Evolutionary conservation across 1,284 basidiomycete genomes (phyloP), one percentile per base, ranked within the genome.

Genomic region (Porodaedalea pini): DNA sequence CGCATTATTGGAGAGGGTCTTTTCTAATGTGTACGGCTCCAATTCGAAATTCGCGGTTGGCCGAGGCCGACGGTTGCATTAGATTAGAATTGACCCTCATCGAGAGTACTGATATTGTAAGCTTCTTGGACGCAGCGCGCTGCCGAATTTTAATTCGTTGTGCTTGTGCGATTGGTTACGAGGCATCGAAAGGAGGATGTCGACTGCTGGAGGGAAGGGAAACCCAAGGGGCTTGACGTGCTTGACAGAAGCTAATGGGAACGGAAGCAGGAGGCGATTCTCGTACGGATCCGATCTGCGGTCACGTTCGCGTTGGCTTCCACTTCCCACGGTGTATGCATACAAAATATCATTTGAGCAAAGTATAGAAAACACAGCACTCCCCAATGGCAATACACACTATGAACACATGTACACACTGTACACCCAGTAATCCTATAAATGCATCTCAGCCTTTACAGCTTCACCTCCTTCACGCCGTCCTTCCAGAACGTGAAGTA

Each of bases 401-500:
- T 27, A 48, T 45, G 45, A 48, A n/a, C n/a, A n/a, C n/a, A n/a
- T n/a, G n/a, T n/a, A n/a, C n/a, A n/a, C n/a, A n/a, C n/a, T n/a
- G n/a, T n/a, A n/a, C 23, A 45, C 36, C 49, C 32, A 32, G 17
- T 34, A 49, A 31, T 52, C 31, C 31, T 29, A 19, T 47, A 37
- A 34, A 29, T 15, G 15, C 21, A 34, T 11, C 69, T 69, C 67
- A 91, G 62, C 11, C 13, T 25, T 45, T 54, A 54, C 25, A 86
- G 78, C 72, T 92, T 92, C 61, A 80, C 67, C 69, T 85, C 77
- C 74, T 92, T 91, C 64, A 93, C 72, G 51, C 94, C 94, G 72
- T 96, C 84, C 76, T 90, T 94, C 93, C 92, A 96, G 79, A 95
- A 90, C 39, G 85, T 93, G 74, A 96, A 86, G 76, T 90, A 98